Evolutionary conservation across 305 asterid genomes (phyloP).

Genomic region (Fraxinus nigra): DNA sequence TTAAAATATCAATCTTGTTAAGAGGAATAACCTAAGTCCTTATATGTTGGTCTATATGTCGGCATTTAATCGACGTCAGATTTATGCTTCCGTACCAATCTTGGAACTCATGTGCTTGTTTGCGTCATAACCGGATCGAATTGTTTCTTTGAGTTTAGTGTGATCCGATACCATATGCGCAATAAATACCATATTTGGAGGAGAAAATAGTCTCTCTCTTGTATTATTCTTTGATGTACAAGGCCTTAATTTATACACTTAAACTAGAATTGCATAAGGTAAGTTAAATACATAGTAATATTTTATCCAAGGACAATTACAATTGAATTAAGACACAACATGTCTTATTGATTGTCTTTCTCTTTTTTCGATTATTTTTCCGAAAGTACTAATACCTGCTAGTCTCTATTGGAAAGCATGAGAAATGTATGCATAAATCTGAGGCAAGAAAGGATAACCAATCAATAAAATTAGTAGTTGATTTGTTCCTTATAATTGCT

Average conservation of each 20-base stretch:
- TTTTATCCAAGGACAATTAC: neutral
- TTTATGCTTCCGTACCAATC: neutral
- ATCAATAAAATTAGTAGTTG: neutral
- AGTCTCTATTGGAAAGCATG: neutral
- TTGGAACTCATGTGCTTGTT: no score
- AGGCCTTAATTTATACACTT: no score
- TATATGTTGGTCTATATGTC: neutral
- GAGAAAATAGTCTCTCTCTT: neutral
- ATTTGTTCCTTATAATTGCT: neutral
- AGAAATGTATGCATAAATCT: neutral
- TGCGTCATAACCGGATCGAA: neutral
- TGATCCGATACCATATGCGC: neutral
- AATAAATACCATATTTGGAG: neutral
- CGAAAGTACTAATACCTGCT: neutral
- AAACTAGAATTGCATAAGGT: neutral
- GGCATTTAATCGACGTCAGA: neutral
- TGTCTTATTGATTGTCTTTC: neutral
- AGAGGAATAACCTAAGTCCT: neutral
- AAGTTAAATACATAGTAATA: neutral
- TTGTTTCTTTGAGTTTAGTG: neutral
- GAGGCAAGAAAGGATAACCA: neutral
- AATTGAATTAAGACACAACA: neutral
- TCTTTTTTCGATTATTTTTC: no score
- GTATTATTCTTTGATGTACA: neutral
- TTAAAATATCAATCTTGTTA: no score